A percentile compares a stretch with the other conserved stretches of the same genome.
These are phyloP conservation scores for Kuraishia floccosa DNA, from an alignment of 805 yeast genomes.

Conservation along the genomic window DNA sequence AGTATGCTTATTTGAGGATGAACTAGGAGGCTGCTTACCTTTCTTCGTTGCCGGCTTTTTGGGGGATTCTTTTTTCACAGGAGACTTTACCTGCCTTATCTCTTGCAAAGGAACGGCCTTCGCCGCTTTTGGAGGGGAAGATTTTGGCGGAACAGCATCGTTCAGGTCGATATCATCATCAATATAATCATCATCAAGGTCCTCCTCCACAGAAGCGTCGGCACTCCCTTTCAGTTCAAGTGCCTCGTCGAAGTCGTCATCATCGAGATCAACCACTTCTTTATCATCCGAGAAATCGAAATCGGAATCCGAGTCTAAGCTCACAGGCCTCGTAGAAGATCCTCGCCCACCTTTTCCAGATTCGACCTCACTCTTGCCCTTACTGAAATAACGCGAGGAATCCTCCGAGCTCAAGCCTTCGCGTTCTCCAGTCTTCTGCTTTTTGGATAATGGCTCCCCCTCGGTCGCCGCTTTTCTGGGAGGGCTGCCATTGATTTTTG, in stretches of 20 bases:
- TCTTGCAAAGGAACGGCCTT: slow-evolving; percentile 3
- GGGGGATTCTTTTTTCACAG: too few species aligned
- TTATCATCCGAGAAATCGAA: slow-evolving; percentile 2
- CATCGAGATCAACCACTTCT: slow-evolving; percentile 13
- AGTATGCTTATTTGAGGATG: not conserved
- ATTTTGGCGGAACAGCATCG: not conserved
- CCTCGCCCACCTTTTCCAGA: not conserved
- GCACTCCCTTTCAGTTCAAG: too few species aligned
- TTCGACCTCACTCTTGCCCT: too few species aligned
- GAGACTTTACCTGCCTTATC: too few species aligned
- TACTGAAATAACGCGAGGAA: too few species aligned
- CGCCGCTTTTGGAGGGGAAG: not conserved
- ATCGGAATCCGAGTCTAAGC: not conserved
- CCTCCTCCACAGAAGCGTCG: too few species aligned
- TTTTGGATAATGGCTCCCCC: too few species aligned
- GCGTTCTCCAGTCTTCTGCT: too few species aligned
- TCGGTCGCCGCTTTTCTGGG: too few species aligned
- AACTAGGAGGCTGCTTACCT: too few species aligned
- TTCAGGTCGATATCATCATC: not conserved
- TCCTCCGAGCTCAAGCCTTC: too few species aligned
- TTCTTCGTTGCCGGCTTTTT: slow-evolving; percentile 3
- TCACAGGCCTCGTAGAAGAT: slow-evolving; percentile 1
- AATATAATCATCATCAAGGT: not conserved
- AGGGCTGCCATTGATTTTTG: too few species aligned
- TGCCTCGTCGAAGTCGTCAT: slow-evolving; percentile 11